Evolutionary conservation across 75 land plant species (phyloP).

Genomic region (Sequoia sempervirens): DNA sequence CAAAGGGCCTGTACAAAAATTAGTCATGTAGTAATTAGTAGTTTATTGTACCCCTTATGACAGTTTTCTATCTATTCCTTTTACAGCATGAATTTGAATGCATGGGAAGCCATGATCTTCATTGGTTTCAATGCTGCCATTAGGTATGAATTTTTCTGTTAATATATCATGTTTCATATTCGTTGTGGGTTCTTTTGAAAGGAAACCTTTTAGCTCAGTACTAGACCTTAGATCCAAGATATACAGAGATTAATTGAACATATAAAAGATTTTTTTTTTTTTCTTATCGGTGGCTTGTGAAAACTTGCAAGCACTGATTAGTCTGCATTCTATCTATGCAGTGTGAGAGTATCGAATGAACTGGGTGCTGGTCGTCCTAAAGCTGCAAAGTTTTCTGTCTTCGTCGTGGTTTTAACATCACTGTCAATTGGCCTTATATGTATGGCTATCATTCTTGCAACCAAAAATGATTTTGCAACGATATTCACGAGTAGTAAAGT

Average conservation of each 20-base stretch:
- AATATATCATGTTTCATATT: no score
- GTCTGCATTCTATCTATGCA: conserved; percentile 2
- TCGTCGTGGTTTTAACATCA: conserved; percentile 20
- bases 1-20: no score
- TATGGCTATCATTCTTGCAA: conserved; percentile 28
- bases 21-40: no score
- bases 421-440: conserved; percentile 36
- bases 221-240: no score
- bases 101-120: conserved; percentile 59
- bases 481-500: conserved; percentile 41
- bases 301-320: neutral
- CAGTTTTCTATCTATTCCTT: neutral
- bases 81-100: conserved; percentile 63
- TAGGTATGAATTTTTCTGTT: conserved; percentile 18
- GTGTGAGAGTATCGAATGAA: conserved; percentile 36
- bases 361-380: conserved; percentile 33
- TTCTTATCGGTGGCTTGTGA: neutral
- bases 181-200: no score
- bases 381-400: conserved; percentile 24
- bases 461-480: conserved; percentile 27
- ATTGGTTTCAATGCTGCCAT: conserved; percentile 62
- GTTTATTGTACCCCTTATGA: no score
- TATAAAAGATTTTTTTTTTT: no score
- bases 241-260: no score
- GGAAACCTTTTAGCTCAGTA: no score